Percentiles rank a stretch among this genome's conserved stretches.
phyloP scores from a whole-genome alignment of 345 rosid species.

The Chamaenerion angustifolium region DNA sequence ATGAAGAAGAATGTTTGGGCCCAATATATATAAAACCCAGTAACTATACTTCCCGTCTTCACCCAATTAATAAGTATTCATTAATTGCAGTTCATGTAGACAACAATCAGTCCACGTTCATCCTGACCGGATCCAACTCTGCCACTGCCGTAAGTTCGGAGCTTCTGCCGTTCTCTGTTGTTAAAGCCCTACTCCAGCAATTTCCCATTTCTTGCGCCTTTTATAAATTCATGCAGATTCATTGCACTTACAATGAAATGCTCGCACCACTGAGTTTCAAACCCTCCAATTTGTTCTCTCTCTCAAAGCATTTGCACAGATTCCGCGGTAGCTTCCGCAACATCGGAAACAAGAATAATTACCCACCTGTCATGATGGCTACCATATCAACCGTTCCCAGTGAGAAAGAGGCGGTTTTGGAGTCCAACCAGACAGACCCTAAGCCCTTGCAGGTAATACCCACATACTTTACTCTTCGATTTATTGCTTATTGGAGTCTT shows the following conservation, averaged over 20 bases:
- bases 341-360: not conserved
- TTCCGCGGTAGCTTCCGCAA: not conserved
- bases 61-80: too few species aligned
- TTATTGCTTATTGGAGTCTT: too few species aligned
- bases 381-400: constrained; percentile 4
- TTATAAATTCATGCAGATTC: constrained; percentile 4
- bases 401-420: constrained; percentile 2
- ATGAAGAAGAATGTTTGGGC: too few species aligned
- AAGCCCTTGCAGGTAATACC: constrained; percentile 10
- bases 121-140: too few species aligned
- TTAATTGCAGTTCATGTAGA: too few species aligned
- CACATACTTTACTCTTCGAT: not conserved
- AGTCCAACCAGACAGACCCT: not conserved
- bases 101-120: too few species aligned
- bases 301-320: not conserved
- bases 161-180: too few species aligned
- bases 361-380: constrained; percentile 4
- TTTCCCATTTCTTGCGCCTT: too few species aligned
- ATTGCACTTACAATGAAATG: constrained; percentile 7
- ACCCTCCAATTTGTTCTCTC: constrained; percentile 1
- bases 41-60: too few species aligned
- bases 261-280: constrained; percentile 1
- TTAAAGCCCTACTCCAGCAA: too few species aligned
- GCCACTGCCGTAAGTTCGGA: too few species aligned
- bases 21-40: too few species aligned